Evolutionary conservation across 1,139 yeast species (phyloP), one percentile per base, ranked within the genome.

Genomic region (Yamadazyma kanchanaburiensis): DNA sequence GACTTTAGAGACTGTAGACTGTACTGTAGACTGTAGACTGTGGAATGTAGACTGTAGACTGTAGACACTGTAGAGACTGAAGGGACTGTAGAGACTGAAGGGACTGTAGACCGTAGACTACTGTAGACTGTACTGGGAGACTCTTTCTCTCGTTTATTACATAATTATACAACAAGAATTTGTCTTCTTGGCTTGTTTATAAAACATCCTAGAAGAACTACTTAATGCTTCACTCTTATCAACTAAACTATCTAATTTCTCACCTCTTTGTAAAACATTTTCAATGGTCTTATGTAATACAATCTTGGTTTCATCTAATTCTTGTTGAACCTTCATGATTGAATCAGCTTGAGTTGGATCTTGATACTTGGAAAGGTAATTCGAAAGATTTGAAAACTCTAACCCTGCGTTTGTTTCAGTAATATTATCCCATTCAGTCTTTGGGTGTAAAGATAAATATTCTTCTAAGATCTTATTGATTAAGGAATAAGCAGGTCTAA

Each of bases 341-440:
- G 96, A 83, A 54, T 91, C 99, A 0, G 98, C 97, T 64, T 91
- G 96, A 22, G 83, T 73, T 15, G 99, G 99, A 57, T 94, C 96
- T 63, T 91, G 98, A 63, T 94, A 91, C 53, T 86, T 85, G 48
- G 70, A 64, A 46, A 94, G 64, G 56, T 88, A 88, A 18, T 64
- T 65, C 23, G 80, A 82, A 49, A 91, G 69, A 39, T 75, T 77
- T 21, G 76, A 77, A 58, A 77, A 80, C 33, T 64, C 61, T 40
- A 84, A 68, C 12, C 46, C 39, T 7, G 65, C 40, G 30, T 67
- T 65, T 6, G 86, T 64, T 44, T 70, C 77, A 3, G 73, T 56
- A 14, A 77, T 66, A 32, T 60, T 55, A 31, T 58, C 58, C 95
- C 96, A 89, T 40, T 80, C 78, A 19, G 60, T 55, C 30, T 77